A percentile compares a stretch with the other conserved stretches of the same genome.
Evolutionary conservation across 495 filamentous ascomycete genomes (phyloP).

Genomic region (Neurospora sp.): DNA sequence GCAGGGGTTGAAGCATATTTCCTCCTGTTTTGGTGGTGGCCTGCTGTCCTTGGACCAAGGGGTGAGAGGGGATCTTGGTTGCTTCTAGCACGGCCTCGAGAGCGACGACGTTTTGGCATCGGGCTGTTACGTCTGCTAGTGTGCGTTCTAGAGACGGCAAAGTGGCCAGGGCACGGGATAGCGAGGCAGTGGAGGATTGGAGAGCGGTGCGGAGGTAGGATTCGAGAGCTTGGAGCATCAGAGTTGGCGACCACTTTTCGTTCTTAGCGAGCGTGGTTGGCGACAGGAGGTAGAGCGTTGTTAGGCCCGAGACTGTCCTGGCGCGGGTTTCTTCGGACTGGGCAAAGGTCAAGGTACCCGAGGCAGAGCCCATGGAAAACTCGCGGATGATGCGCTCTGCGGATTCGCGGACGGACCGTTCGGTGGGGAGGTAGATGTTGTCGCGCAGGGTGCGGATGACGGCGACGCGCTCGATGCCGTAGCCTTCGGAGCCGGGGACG

Average conservation of each 20-base stretch:
- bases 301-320: slow-evolving; percentile 61
- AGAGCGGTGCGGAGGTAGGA: slow-evolving; percentile 67
- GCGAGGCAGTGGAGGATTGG: slow-evolving; percentile 58
- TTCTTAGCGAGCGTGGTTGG: slow-evolving; percentile 39
- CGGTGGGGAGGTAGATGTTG: slow-evolving; percentile 57
- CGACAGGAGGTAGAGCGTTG: slow-evolving; percentile 75
- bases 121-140: slow-evolving; percentile 66
- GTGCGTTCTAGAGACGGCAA: slow-evolving; percentile 76
- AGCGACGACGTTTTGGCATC: slow-evolving; percentile 85
- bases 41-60: slow-evolving; percentile 35
- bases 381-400: slow-evolving; percentile 75
- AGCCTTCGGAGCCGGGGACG: slow-evolving; percentile 58
- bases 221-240: slow-evolving; percentile 70
- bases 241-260: slow-evolving; percentile 51
- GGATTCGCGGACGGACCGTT: slow-evolving; percentile 53
- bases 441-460: slow-evolving; percentile 56
- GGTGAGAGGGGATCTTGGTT: slow-evolving; percentile 55
- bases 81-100: slow-evolving; percentile 67
- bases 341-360: slow-evolving; percentile 52
- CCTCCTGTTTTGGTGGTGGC: slow-evolving; percentile 9
- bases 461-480: slow-evolving; percentile 61
- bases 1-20: slow-evolving; percentile 64
- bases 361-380: slow-evolving; percentile 68
- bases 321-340: slow-evolving; percentile 71
- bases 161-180: slow-evolving; percentile 64